Conservation (phyloP, 2,329 filamentous ascomycete species). For the Monascus ruber region DNA sequence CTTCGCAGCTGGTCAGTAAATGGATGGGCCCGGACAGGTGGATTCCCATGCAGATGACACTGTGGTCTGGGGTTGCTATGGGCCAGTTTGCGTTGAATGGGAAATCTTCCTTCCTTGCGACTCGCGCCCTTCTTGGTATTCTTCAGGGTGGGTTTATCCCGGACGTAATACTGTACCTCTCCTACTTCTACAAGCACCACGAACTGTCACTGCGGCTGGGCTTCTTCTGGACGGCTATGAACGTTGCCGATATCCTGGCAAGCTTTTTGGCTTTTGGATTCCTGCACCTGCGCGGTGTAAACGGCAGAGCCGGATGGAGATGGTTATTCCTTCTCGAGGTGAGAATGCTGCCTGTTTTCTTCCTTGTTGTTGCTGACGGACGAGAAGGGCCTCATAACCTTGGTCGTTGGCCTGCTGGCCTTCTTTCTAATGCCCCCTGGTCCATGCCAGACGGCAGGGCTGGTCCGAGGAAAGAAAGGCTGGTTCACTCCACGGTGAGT, state of each 20-base stretch:
- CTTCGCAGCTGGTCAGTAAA: conserved; percentile 46
- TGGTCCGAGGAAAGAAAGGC: conserved; percentile 32
- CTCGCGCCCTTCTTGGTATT: conserved; percentile 32
- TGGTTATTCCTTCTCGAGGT: conserved; percentile 26
- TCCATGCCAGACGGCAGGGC: conserved; percentile 44
- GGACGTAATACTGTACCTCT: conserved; percentile 41
- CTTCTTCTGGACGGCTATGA: conserved; percentile 14
- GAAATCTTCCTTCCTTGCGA: conserved; percentile 27
- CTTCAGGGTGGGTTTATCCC: conserved; percentile 39
- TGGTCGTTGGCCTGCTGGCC: conserved; percentile 14
- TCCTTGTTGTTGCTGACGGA: not conserved
- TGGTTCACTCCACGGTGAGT: conserved; percentile 48
- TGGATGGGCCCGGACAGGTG: conserved; percentile 44
- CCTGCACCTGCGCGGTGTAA: conserved; percentile 21
- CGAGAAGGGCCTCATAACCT: conserved; percentile 11
- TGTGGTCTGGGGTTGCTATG: conserved; percentile 22
- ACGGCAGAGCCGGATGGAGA: conserved; percentile 21
- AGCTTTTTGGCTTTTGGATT: conserved; percentile 33
- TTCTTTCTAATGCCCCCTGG: conserved; percentile 46
- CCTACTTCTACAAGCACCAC: conserved; percentile 58
- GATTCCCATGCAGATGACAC: conserved; percentile 44
- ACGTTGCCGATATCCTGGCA: conserved; percentile 34
- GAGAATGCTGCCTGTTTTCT: conserved; percentile 12
- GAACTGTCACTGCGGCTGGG: conserved; percentile 45
- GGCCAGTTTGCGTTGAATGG: conserved; percentile 38